Evolutionary conservation across 176 grass and related monocot genomes (phyloP), one percentile per base, ranked within the genome.

Genomic region (Cenchrus americanus): DNA sequence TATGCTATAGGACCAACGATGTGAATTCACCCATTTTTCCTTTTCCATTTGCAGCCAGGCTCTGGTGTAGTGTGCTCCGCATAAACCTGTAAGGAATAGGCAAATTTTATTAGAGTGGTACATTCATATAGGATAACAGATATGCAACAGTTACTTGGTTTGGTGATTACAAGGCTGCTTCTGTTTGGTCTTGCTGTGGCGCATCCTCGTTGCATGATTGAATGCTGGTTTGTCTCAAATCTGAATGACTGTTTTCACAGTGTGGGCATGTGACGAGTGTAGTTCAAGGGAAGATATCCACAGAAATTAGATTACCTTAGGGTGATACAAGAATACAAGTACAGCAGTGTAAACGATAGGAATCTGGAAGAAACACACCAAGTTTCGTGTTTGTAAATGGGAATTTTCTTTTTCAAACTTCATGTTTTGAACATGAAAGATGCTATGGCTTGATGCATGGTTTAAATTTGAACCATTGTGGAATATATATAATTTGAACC

Each of bases 61-160:
- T 83, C 88, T 62, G 54, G 79, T 80, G 75, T 69, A 12, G 22
- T 62, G 19, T 90, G 88, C 10, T 79, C 84, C 23, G 37, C 74
- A 5, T 90, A 19, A 87, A 15, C 37, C 27, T 7, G 23, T 14
- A 47, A 67, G 15, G 77, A 65, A 40, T 66, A 82, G 58, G 10
- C 8, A 18, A 44, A 30, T 71, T 75, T 27, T 30, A 50, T 78
- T 64, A 24, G n/a, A 72, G 22, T 44, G 60, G 1, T 64, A 34
- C 57, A 32, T 53, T 70, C 46, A 81, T 46, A 53, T 3, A 78
- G 19, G 26, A 55, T 21, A 40, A 75, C 27, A 80, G 78, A 68
- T 8, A 49, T 53, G 23, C 19, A 84, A 66, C 14, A 70, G 10
- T 30, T 46, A 46, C n/a, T 78, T 80, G 75, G 49, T 22, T 22